Evolutionary conservation across 2,329 filamentous ascomycete species (phyloP), one percentile per base, ranked within the genome.

Genomic region (Stagonosporopsis tanaceti): DNA sequence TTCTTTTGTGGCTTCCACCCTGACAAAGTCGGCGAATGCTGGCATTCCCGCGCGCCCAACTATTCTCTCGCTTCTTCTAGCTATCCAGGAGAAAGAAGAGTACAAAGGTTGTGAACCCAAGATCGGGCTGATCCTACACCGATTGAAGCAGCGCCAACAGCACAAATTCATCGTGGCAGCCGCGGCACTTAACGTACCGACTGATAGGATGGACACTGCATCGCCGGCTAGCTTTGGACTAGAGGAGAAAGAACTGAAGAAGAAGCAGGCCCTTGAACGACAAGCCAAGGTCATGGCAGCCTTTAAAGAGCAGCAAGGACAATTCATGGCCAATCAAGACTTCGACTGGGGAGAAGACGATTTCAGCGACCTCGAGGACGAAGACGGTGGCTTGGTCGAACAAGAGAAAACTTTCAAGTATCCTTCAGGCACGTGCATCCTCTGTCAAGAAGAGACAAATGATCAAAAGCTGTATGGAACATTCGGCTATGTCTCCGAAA

Each of bases 221-320:
- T 95, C 92, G 1, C 92, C 93, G n/a, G 90, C 90, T 14, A 86
- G 60, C 80, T 82, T 81, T 54, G 81, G 84, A 4, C 69, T 78
- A 6, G 86, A 83, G 35, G 89, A 91, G 57, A 89, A 89, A 64
- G 91, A 94, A 70, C 85, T 87, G 59, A 97, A 94, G 81, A 99
- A 97, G 82, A 90, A 91, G 76, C 91, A 94, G 50, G 95, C 95
- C 0, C 79, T 93, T 38, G 94, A 93, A 67, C 87, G 95, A 22
- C 93, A 98, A 76, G 93, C 93, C 2, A 90, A 88, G 70, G 92
- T 99, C 30, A 97, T 99, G 93, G 95, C 93, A 1, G 93, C 97
- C 72, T 97, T 99, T 78, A 95, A 98, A 74, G 90, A 97, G 72
- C 94, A 99, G 72, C 96, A 98, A 74, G 94, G 96, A 77, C 95